Evolutionary conservation across 768 basidiomycete species (phyloP).

Genomic region (Mycena galopus): DNA sequence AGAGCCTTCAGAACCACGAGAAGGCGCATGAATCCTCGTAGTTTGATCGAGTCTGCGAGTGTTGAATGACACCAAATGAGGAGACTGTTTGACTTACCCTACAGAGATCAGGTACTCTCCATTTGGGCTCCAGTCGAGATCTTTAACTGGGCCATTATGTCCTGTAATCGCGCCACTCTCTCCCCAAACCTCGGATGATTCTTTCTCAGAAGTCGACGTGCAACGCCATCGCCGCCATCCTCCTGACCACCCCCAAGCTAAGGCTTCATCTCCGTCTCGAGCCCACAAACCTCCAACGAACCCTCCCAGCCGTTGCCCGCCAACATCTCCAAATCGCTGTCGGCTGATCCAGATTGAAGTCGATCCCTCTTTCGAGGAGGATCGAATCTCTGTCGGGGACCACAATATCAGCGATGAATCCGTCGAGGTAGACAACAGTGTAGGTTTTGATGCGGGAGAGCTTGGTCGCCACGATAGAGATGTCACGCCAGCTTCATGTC

Average conservation of each 20-base stretch:
- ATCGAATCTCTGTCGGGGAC: constrained; percentile 76
- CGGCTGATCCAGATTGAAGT: constrained; percentile 90
- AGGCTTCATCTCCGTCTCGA: constrained; percentile 66
- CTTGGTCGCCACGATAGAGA: constrained; percentile 86
- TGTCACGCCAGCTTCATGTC: constrained; percentile 96
- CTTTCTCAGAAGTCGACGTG: constrained; percentile 34
- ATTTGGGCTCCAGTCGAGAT: constrained; percentile 87
- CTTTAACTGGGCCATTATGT: constrained; percentile 84
- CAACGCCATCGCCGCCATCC: constrained; percentile 92
- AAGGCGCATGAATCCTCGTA: constrained; percentile 85
- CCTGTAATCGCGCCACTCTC: constrained; percentile 88
- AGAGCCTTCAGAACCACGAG: constrained; percentile 41
- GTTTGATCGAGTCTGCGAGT: constrained; percentile 86
- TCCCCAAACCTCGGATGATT: constrained; percentile 68
- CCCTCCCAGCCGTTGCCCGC: constrained; percentile 90
- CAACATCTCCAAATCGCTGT: constrained; percentile 94
- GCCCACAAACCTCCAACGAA: constrained; percentile 95
- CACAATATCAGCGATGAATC: constrained; percentile 97
- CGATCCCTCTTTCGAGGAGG: constrained; percentile 50
- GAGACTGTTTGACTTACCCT: constrained; percentile 64
- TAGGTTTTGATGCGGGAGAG: constrained; percentile 48
- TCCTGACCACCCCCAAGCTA: constrained; percentile 96
- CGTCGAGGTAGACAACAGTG: constrained; percentile 91
- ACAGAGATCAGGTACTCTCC: constrained; percentile 90
- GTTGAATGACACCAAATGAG: constrained; percentile 2